Base-by-base conservation (phyloP, 768 basidiomycete species). In the Serpula lacrymans region DNA sequence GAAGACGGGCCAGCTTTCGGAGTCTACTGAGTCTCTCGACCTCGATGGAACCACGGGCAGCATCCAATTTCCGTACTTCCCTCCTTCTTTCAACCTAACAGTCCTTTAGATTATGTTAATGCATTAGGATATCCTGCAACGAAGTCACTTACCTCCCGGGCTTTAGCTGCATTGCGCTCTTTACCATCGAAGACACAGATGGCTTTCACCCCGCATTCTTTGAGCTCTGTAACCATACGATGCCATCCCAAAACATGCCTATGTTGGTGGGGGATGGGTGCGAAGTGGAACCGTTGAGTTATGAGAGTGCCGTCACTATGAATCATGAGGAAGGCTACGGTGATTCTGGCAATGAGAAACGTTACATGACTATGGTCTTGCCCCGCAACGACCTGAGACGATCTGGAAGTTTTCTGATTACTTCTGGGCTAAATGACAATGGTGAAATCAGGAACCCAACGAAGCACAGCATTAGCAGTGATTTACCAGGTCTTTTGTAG, bases 131-230 rank as follows among this genome's bases (percentile, higher is more conserved):
- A n/a, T n/a, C 28, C 10, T 10, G n/a, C n/a, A n/a, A n/a, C 18
- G 7, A 17, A 12, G 16, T 2, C 4, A 55, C 70, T 37, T 40
- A 85, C 88, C 75, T 92, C 89, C 25, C 67, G 64, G 28, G 75
- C 68, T 56, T 92, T 92, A 9, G 89, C 88, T 12, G 57, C 36
- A 54, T 64, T 79, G 17, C 88, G 76, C 42, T 76, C 64, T 45
- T 74, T 73, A 9, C 88, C 89, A 51, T 92, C 88, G 50, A 91
- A 92, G 1, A 92, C 79, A 52, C 88, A 90, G 6, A 89, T 72
- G 5, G 78, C 76, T 23, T 67, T 63, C 3, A 90, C 75, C 11
- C 67, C 67, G 21, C 69, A 59, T 12, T 78, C 74, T 36, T 68
- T 67, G 23, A 91, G 64, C 48, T 90, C 87, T 32, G 68, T 65